A percentile compares a stretch with the other conserved stretches of the same genome.
Conservation (phyloP, 768 basidiomycete species). For the Leccinum broughii region DNA sequence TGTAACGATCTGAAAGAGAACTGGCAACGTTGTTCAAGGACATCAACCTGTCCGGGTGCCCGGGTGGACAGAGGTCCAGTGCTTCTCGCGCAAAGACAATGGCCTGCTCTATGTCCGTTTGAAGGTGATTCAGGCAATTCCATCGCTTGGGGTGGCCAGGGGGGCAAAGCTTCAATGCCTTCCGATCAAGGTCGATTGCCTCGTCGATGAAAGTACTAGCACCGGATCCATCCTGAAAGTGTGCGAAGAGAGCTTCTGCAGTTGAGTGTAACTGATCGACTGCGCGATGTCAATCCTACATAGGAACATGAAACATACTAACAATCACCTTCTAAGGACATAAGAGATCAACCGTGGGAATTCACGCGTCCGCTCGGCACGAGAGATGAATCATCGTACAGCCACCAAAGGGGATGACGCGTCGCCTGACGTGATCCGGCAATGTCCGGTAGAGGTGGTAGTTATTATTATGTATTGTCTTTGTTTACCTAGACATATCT, state of each 20-base stretch:
- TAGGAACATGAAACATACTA: not conserved
- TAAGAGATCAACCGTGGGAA: no score
- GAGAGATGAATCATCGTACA: no score
- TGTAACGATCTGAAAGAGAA: not conserved
- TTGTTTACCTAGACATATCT: not conserved
- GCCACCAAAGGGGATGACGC: no score
- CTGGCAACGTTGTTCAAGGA: not conserved
- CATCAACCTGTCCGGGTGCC: not conserved
- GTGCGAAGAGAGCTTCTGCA: no score
- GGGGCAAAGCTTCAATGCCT: not conserved
- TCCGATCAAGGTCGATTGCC: not conserved
- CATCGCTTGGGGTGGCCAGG: not conserved
- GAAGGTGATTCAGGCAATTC: not conserved
- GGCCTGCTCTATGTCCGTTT: not conserved
- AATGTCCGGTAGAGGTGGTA: not conserved
- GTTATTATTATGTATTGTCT: not conserved
- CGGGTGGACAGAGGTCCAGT: not conserved
- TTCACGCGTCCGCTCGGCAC: no score
- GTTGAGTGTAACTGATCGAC: no score
- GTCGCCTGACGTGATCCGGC: not conserved
- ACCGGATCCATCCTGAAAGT: not conserved
- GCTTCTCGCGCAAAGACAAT: not conserved
- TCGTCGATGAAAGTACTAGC: not conserved
- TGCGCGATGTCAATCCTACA: no score
- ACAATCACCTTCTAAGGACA: no score